Conservation (phyloP, 2,329 filamentous ascomycete species). For the Trichoderma aggressivum region DNA sequence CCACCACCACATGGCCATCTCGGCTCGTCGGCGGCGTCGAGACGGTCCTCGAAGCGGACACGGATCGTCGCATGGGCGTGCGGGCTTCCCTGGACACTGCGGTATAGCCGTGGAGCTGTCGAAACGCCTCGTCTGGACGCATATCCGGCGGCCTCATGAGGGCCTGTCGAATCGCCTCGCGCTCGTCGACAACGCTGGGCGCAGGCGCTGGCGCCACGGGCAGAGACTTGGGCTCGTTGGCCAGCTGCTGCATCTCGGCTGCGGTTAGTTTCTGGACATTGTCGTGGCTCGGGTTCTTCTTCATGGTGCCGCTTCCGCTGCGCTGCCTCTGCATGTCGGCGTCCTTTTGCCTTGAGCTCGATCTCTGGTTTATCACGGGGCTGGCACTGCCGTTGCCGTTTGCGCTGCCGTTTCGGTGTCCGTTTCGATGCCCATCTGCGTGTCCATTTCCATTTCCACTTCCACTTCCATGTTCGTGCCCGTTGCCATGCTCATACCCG, state of each 20-base stretch:
- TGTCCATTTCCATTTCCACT: not conserved
- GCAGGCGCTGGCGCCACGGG: conserved; percentile 46
- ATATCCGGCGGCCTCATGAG: conserved; percentile 30
- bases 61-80: conserved; percentile 32
- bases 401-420: not conserved
- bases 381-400: not conserved
- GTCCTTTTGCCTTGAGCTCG: not conserved
- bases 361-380: not conserved
- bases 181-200: conserved; percentile 37
- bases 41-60: conserved; percentile 40
- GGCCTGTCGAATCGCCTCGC: conserved; percentile 31
- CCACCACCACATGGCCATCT: conserved; percentile 29
- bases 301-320: conserved; percentile 29
- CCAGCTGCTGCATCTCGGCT: conserved; percentile 56
- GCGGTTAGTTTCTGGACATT: conserved; percentile 54
- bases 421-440: not conserved
- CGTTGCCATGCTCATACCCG: not conserved
- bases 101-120: conserved; percentile 26
- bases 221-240: conserved; percentile 55
- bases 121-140: conserved; percentile 20
- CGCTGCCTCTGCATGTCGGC: conserved; percentile 7
- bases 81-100: conserved; percentile 20
- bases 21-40: conserved; percentile 53
- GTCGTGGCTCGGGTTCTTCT: conserved; percentile 36
- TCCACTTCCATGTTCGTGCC: not conserved